Conservation (phyloP, 2,329 filamentous ascomycete genomes). For the Claviceps sp. region DNA sequence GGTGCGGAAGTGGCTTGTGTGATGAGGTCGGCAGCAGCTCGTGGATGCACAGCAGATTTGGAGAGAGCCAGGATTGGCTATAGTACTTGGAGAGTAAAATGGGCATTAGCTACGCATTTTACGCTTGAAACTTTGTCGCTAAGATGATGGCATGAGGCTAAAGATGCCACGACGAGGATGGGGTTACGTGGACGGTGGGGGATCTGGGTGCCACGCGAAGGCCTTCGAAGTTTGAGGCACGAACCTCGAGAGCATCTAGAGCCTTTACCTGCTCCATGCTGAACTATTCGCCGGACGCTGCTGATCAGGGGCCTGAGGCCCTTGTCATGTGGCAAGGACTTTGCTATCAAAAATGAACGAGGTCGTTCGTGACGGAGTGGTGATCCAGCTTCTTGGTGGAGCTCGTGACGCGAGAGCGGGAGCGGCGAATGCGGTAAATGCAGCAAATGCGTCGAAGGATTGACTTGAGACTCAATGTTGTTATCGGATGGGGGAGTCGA, state of each 20-base stretch:
- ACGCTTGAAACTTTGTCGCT: neutral
- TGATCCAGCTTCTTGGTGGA: neutral
- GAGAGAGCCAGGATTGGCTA: slow-evolving; percentile 85
- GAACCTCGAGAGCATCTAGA: slow-evolving; percentile 49
- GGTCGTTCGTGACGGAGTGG: neutral
- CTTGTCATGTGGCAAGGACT: neutral
- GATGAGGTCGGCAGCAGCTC: slow-evolving; percentile 75
- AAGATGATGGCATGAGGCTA: neutral
- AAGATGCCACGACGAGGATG: neutral
- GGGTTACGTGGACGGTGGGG: neutral
- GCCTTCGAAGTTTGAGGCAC: neutral
- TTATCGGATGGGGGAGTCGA: neutral
- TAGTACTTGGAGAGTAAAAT: slow-evolving; percentile 7
- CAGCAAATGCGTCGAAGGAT: too few relatives aligned
- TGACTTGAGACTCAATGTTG: too few relatives aligned
- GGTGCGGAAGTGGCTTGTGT: slow-evolving; percentile 77
- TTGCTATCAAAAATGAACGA: neutral
- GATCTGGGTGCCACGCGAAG: neutral
- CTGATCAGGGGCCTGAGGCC: slow-evolving; percentile 5
- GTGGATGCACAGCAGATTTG: slow-evolving; percentile 71
- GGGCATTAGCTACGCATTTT: neutral
- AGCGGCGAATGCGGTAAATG: neutral
- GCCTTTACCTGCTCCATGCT: slow-evolving; percentile 63
- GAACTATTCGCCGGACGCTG: slow-evolving; percentile 5
- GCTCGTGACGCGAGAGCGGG: neutral